These are phyloP conservation scores for Cornus florida DNA, from an alignment of 148 eudicot species.

Conservation along the genomic window DNA sequence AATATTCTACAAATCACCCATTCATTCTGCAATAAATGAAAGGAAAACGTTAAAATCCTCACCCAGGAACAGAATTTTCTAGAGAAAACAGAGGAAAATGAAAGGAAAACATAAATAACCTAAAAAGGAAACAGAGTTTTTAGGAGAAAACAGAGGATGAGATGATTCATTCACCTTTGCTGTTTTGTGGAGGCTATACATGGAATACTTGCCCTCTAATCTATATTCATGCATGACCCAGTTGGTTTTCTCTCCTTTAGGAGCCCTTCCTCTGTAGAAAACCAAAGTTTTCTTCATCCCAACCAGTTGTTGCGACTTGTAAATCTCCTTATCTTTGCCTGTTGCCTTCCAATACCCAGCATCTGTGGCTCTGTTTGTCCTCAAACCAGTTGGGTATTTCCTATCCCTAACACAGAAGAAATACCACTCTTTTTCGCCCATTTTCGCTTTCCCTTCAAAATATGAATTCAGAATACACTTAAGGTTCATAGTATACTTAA, in stretches of 20 bases:
- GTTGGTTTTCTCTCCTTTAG: conserved; percentile 71
- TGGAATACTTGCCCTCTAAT: conserved; percentile 55
- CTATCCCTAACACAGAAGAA: conserved; percentile 77
- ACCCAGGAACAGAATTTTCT: conserved; percentile 4
- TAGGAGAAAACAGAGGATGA: conserved; percentile 4
- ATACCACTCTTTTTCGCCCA: conserved; percentile 91
- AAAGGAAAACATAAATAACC: no score
- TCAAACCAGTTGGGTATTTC: conserved; percentile 79
- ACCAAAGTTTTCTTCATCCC: conserved; percentile 97
- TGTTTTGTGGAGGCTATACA: conserved; percentile 33
- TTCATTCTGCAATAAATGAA: conserved; percentile 56
- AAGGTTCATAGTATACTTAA: not conserved
- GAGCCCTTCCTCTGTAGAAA: conserved; percentile 86
- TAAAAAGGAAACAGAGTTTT: no score
- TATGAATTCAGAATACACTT: not conserved
- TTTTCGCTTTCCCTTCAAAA: conserved; percentile 62
- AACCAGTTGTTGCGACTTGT: conserved; percentile 44
- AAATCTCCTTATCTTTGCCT: conserved; percentile 88
- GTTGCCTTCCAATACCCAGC: conserved; percentile 96
- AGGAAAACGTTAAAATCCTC: not conserved
- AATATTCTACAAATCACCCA: conserved; percentile 83
- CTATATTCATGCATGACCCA: conserved; percentile 98
- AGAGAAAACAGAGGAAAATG: no score
- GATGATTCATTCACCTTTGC: conserved; percentile 36
- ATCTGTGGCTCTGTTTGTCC: conserved; percentile 84